Evolutionary conservation across 148 eudicot genomes (phyloP).

Genomic region (Hydrangea macrophylla): DNA sequence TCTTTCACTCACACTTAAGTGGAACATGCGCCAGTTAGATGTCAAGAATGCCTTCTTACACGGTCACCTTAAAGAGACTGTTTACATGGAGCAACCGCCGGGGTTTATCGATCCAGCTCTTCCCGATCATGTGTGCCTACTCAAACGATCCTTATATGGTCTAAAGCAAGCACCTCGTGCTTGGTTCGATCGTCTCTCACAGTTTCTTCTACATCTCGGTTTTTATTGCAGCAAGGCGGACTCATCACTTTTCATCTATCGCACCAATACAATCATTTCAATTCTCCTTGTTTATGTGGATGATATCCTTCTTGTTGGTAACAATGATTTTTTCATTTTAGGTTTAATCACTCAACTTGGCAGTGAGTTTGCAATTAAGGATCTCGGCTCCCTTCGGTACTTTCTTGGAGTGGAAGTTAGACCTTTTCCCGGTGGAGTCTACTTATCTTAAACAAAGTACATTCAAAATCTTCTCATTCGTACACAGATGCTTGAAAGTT

Average conservation of each 20-base stretch:
- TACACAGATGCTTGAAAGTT: no score
- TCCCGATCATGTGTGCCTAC: background rate
- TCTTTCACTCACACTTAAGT: background rate
- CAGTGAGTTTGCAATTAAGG: background rate
- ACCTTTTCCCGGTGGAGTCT: no score
- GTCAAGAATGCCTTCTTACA: background rate
- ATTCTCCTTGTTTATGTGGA: no score
- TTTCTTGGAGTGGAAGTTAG: no score
- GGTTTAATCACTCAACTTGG: no score
- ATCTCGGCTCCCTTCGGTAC: background rate
- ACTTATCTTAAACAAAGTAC: background rate
- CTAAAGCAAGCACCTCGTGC: conserved; percentile 2
- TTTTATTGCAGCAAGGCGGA: background rate
- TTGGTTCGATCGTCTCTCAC: background rate
- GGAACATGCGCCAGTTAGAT: background rate
- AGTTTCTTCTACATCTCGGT: no score
- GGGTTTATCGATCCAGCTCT: background rate
- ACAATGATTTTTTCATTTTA: no score
- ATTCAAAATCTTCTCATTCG: no score
- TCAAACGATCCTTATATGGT: background rate
- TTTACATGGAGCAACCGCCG: background rate
- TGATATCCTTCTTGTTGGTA: no score
- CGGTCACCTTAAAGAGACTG: background rate
- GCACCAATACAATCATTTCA: no score
- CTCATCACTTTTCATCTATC: no score